Base-by-base conservation (phyloP, 306 rosid genomes). In the Pterocarpus santalinus region DNA sequence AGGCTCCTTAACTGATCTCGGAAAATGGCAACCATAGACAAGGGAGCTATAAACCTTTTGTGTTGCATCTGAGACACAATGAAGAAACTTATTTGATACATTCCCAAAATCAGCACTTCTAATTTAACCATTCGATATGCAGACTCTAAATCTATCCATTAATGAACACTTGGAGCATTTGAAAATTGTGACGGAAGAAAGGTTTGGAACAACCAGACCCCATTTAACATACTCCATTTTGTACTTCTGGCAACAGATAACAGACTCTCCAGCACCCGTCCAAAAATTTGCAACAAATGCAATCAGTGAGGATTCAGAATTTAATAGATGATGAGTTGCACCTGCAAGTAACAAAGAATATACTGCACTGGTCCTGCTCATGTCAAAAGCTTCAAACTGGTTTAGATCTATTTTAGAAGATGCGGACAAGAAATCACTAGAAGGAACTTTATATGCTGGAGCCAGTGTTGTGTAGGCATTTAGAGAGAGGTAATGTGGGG, bases 381-480 rank as follows among this genome's bases (percentile, higher is more conserved):
- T 22, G 28, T 22, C 28, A 22, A 22, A 22, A 22, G 28, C 28
- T 22, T 22, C 28, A 22, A 22, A 22, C 28, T 22, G 28, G 28
- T 22, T 22, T 22, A 89, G 72, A 56, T 78, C 75, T 15, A 0
- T 47, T 75, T 79, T 82, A 36, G 86, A 72, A 86, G 34, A 60
- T 14, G 47, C 30, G 15, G 85, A 81, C 60, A 76, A 72, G 44
- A 84, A 72, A 77, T 89, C 87, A 81, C 76, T 44, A 12, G 88
- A 86, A 43, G 81, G 82, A 69, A 88, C 89, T 82, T 80, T 88
- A 82, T 92, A 94, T 5, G 88, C 93, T 4, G 97, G 92, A 81
- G 94, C 86, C 39, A 94, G 89, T 64, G 90, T 82, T 17, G 97
- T 90, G 82, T 89, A 94, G 0, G 87, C 90, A 65, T 85, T 88